These are phyloP conservation scores for Cornus kousa DNA, from an alignment of 148 eudicot species.

Conservation along the genomic window DNA sequence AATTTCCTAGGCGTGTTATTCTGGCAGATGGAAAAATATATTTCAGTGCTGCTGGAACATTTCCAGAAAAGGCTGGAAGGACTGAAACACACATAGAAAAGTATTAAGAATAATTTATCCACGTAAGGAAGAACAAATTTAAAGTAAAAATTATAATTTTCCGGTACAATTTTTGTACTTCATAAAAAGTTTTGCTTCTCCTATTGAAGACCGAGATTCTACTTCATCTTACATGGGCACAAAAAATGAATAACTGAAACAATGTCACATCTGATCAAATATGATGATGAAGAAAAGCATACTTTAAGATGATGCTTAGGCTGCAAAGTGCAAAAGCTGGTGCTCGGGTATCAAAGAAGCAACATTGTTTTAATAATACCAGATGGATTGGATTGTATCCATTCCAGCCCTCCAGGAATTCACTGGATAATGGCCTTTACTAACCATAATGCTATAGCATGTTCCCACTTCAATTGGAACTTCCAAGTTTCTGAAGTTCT, in stretches of 20 bases:
- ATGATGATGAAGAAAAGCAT: too few species aligned
- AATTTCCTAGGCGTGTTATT: conserved; percentile 44
- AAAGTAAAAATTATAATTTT: background rate
- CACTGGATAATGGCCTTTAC: too few species aligned
- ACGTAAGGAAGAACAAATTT: background rate
- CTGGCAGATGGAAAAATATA: conserved; percentile 41
- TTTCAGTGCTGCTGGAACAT: conserved; percentile 53
- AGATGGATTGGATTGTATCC: too few species aligned
- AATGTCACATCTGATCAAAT: background rate
- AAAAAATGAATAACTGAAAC: too few species aligned
- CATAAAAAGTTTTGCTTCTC: background rate
- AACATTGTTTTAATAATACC: too few species aligned
- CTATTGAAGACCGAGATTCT: background rate
- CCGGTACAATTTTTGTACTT: background rate
- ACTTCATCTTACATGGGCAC: background rate
- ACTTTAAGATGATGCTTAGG: too few species aligned
- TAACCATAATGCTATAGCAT: too few species aligned
- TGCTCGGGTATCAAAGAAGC: too few species aligned
- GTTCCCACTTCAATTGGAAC: too few species aligned
- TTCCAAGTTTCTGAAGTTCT: background rate
- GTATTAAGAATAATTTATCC: background rate
- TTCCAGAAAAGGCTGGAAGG: conserved; percentile 61
- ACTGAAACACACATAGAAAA: conserved; percentile 27
- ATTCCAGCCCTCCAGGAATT: too few species aligned
- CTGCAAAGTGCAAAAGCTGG: too few species aligned